Evolutionary conservation across 2,329 filamentous ascomycete genomes (phyloP).

Genomic region (Aspergillus pseudoterreus): DNA sequence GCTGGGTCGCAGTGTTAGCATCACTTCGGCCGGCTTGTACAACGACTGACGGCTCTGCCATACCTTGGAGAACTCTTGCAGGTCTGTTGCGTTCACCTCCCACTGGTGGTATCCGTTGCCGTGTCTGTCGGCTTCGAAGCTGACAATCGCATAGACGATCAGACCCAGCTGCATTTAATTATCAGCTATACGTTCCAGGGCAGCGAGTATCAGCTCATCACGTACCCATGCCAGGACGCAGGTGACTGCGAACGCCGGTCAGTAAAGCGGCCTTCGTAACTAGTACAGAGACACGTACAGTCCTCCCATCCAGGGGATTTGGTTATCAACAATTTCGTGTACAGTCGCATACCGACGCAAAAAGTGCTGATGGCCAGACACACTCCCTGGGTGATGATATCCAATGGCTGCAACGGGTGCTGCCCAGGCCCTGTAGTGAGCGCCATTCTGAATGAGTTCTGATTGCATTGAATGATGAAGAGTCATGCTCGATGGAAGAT

Average conservation of each 20-base stretch:
- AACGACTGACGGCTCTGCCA: not conserved
- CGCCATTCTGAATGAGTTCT: not conserved
- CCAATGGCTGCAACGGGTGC: slow-evolving; percentile 11
- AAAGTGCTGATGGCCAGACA: slow-evolving; percentile 17
- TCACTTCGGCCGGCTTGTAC: not conserved
- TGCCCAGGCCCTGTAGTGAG: slow-evolving; percentile 7
- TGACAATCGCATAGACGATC: slow-evolving; percentile 18
- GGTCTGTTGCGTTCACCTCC: slow-evolving; percentile 15
- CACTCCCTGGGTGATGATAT: slow-evolving; percentile 16
- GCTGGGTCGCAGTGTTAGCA: slow-evolving; percentile 5
- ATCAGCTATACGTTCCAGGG: not conserved
- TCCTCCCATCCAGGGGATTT: slow-evolving; percentile 19
- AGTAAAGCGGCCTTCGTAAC: not conserved
- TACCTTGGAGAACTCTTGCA: slow-evolving; percentile 16
- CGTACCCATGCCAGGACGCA: slow-evolving; percentile 21
- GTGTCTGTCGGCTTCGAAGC: slow-evolving; percentile 17
- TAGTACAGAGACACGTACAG: slow-evolving; percentile 12
- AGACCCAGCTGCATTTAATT: slow-evolving; percentile 16
- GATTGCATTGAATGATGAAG: not conserved
- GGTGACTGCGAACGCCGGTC: slow-evolving; percentile 10
- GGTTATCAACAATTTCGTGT: slow-evolving; percentile 26
- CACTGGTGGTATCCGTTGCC: slow-evolving; percentile 18
- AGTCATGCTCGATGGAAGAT: not conserved
- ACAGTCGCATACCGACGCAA: slow-evolving; percentile 19
- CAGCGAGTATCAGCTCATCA: not conserved